A percentile compares a stretch with the other conserved stretches of the same genome.
Evolutionary conservation across 139 green algal genomes (phyloP).

Genomic region (Coccomyxa sp.): DNA sequence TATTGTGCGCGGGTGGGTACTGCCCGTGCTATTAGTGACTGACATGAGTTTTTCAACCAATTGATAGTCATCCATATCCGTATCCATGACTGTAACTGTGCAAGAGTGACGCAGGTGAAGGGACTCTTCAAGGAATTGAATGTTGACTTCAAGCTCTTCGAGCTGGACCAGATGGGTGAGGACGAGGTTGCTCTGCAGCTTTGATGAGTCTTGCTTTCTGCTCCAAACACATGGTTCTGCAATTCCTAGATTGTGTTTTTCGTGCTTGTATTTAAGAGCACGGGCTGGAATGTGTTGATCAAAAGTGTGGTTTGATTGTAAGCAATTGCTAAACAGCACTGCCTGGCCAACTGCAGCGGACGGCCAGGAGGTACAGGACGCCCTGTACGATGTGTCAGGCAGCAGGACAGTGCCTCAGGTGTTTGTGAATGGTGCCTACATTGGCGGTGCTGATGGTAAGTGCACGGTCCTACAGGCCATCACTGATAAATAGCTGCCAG

Average conservation of each 20-base stretch:
- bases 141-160: conserved; percentile 52
- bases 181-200: neutral
- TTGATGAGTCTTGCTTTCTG: neutral
- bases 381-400: conserved; percentile 44
- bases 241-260: too few relatives aligned
- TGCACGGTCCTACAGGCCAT: neutral
- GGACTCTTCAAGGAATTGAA: conserved; percentile 47
- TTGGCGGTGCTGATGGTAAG: conserved; percentile 73
- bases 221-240: neutral
- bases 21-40: neutral
- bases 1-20: conserved; percentile 22
- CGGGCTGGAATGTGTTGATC: too few relatives aligned
- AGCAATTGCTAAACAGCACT: neutral
- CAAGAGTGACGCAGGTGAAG: conserved; percentile 56
- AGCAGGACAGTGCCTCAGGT: conserved; percentile 77
- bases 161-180: conserved; percentile 55
- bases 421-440: conserved; percentile 62
- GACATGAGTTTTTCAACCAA: neutral
- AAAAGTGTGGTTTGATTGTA: too few relatives aligned
- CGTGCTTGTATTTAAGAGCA: too few relatives aligned
- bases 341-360: conserved; percentile 36
- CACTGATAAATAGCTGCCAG: neutral
- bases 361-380: conserved; percentile 56
- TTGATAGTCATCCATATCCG: neutral
- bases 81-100: neutral